Base-by-base conservation (phyloP, 306 rosid genomes). In the Fagus crenata region DNA sequence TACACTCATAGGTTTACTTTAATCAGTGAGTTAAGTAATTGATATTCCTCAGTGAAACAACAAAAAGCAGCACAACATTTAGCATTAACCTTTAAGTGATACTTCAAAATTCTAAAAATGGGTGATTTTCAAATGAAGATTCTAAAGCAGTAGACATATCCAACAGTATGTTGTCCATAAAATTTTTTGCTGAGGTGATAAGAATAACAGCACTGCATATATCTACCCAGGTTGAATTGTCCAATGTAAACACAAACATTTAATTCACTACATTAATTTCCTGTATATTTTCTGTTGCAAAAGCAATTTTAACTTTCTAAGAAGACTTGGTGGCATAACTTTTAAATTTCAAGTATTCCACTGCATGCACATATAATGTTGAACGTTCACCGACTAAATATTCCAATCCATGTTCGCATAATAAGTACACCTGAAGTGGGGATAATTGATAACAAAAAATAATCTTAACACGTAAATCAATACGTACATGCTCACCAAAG, bases 401-500 rank as follows among this genome's bases (percentile, higher is more conserved):
- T 7, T 13, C 28, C 70, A 58, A 37, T 46, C 33, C 64, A 40
- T 36, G 53, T 6, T n/a, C 39, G 33, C 42, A 32, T 37, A n/a
- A 63, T 41, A 42, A 33, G 56, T 55, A 81, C 1, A 6, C 64
- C 18, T 1, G 42, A 70, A 53, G 31, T 39, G 41, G 15, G 39
- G 75, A 51, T 67, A 63, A 51, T 42, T 14, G 2, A 42, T 36
- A 53, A 67, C 9, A 78, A 74, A 70, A 53, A 63, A 42, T 58
- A 76, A 35, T 12, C 71, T 56, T 61, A 68, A n/a, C 59, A 76
- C 43, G 73, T 80, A 60, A 72, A 73, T 49, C 72, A 80, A 58
- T 33, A 81, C 98, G 77, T 87, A 93, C 98, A 81, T 89, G 96
- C 88, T 91, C 97, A 2, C 98, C 98, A 41, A 95, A 92, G 78